A percentile compares a stretch with the other conserved stretches of the same genome.
phyloP scores from a whole-genome alignment of 225 moss, liverwort and hornwort species.

The Polytrichum formosum region DNA sequence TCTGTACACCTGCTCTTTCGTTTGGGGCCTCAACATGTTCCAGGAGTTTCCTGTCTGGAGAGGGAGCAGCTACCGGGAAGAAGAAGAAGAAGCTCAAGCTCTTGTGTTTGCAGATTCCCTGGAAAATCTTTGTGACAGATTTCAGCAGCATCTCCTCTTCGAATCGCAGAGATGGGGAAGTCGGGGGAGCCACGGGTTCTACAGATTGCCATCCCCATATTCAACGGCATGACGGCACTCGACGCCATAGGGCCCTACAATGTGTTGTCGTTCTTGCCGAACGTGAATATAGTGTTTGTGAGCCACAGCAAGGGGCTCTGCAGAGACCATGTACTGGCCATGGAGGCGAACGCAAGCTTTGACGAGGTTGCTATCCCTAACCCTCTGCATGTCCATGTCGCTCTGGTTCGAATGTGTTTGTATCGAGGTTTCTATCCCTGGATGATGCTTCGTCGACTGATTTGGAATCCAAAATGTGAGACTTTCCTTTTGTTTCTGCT shows the following conservation, averaged over 20 bases:
- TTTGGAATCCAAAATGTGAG: too few species aligned
- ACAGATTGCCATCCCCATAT: slow-evolving; percentile 71
- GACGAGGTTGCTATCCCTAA: slow-evolving; percentile 34
- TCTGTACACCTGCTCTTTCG: slow-evolving; percentile 9
- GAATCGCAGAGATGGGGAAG: slow-evolving; percentile 1
- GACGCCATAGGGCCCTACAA: slow-evolving; percentile 76
- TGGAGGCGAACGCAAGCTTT: slow-evolving; percentile 63
- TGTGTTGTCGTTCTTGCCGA: slow-evolving; percentile 45
- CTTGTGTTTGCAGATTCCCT: too few species aligned
- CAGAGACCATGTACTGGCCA: slow-evolving; percentile 31
- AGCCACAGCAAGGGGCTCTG: slow-evolving; percentile 59
- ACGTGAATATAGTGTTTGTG: slow-evolving; percentile 66
- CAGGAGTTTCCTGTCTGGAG: slow-evolving; percentile 23
- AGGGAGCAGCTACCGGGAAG: slow-evolving; percentile 14
- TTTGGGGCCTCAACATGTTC: slow-evolving; percentile 5
- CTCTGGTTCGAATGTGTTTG: too few species aligned
- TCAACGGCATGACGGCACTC: slow-evolving; percentile 43
- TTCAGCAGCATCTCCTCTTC: too few species aligned
- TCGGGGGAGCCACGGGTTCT: slow-evolving; percentile 18
- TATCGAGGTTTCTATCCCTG: too few species aligned
- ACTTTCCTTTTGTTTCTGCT: too few species aligned
- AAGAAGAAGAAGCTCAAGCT: too few species aligned
- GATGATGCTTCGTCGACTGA: too few species aligned
- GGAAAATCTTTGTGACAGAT: not conserved
- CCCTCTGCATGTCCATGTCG: too few species aligned